Evolutionary conservation across 2,329 filamentous ascomycete genomes (phyloP), one percentile per base, ranked within the genome.

Genomic region (Ceratocystis albifundus): DNA sequence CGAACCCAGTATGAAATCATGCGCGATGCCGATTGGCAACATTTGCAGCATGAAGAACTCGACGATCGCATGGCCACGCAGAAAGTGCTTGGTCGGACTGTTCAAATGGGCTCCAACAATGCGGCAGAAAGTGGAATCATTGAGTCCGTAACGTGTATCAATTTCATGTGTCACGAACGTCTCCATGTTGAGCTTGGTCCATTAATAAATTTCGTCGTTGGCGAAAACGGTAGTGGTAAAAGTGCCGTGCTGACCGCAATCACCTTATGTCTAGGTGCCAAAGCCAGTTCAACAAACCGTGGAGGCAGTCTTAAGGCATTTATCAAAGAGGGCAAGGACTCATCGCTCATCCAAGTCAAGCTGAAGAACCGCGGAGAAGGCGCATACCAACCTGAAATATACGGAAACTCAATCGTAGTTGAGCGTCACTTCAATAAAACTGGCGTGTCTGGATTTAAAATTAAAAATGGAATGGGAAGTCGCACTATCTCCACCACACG

Each of bases 221-320:
- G 94, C 17, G 91, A 96, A 75, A 99, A 99, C 73, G 94, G 94
- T 41, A 97, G 93, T 73, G 94, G 94, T 45, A 99, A 99, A 78
- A 99, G 94, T 74, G 94, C 94, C 2, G 88, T 97, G 15, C 78
- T 99, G 32, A 97, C 94, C 0, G 94, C 91, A 3, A 84, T 99
- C 70, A 96, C 91, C 0, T 81, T 99, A 44, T 97, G 94, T 72
- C 80, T 99, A n/a, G 94, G 94, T 68, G 93, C 89, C 22, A 97
- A 96, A 75, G 92, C 94, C 1, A 90, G 90, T 65, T 85, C 89
- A 17, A 97, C 94, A 3, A 97, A 97, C 72, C 88, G 94, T 69
- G 94, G 91, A 48, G 88, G 89, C 64, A 96, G 88, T 71, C 77
- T 99, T 30, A 96, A 95, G 75, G 89, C 83, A 68, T 88, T 97